Base-by-base conservation (phyloP, 2,329 filamentous ascomycete genomes). In the Chaetomium globosum region DNA sequence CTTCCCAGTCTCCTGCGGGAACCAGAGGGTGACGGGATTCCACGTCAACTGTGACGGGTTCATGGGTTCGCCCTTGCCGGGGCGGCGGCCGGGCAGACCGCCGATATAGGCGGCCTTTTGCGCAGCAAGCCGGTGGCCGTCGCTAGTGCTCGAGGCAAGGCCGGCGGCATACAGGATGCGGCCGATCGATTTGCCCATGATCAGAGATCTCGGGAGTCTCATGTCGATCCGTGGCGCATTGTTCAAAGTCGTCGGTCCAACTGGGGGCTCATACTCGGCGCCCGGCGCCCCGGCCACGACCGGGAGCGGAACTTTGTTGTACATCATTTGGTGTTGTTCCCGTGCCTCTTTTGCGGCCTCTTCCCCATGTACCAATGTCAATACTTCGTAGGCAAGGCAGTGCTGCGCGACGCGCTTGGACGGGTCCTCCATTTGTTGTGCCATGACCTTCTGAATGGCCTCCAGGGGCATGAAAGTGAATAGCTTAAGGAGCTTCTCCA, bases 381-480 rank as follows among this genome's bases (percentile, higher is more conserved):
- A 81, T 26, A 98, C 89, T 74, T 99, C 93, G 59, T 82, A 85
- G 0, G 95, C 95, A 2, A 99, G 85, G 0, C 83, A 80, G 74
- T 97, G 93, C 72, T 99, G 94, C 3, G 94, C 93, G 63, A 87
- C 75, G 33, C 95, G 87, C 77, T 89, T 87, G 0, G 87, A 83
- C 0, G 91, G 90, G 63, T 93, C 84, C 31, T 81, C 68, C 9
- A 77, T 78, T 71, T 98, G 93, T 67, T 89, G 76, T 36, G 80
- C 75, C 85, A 98, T 90, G 60, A 91, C 76, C 16, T 80, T 73
- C 3, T 82, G 74, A 69, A 99, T 96, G n/a, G 86, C 76, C 8
- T 82, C 74, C 2, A 91, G 71, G 0, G 94, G 90, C 46, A 97
- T 77, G 75, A 99, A 97, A 0, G 95, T 99, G 75, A 99, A 93